Percentiles rank a stretch among this genome's conserved stretches.
Conservation (phyloP, 352 stramenopile genomes). For the Globisporangium irregulare region DNA sequence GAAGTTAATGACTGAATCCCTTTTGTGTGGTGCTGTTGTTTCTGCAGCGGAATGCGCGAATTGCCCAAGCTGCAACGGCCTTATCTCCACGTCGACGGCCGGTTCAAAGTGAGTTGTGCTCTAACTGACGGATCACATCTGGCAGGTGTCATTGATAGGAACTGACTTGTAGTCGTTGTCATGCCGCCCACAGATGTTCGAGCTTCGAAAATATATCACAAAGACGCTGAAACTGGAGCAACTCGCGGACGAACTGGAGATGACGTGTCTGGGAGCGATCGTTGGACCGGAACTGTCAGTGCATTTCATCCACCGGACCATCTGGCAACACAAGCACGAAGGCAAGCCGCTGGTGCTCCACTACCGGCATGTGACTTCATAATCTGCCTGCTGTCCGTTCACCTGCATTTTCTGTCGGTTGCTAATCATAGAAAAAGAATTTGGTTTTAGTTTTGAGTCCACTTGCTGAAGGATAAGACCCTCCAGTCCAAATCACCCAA, state of each 20-base stretch:
- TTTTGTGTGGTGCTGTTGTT: neutral
- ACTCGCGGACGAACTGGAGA: slow-evolving; percentile 34
- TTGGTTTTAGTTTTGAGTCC: neutral
- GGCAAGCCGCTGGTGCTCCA: slow-evolving; percentile 44
- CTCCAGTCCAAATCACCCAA: too few relatives aligned
- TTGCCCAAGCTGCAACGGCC: slow-evolving; percentile 37
- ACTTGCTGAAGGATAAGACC: too few relatives aligned
- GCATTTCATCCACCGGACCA: slow-evolving; percentile 62
- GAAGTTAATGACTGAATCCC: neutral
- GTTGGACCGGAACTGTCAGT: slow-evolving; percentile 65
- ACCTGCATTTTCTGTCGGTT: neutral
- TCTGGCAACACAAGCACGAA: slow-evolving; percentile 57
- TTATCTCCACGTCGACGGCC: slow-evolving; percentile 61
- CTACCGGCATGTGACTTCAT: slow-evolving; percentile 34
- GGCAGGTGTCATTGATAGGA: neutral
- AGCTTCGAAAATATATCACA: slow-evolving; percentile 50
- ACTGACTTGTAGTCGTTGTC: neutral
- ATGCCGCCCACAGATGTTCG: slow-evolving; percentile 38
- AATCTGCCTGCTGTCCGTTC: neutral
- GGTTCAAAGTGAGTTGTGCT: slow-evolving; percentile 41
- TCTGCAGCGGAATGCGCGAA: neutral
- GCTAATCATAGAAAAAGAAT: slow-evolving; percentile 6
- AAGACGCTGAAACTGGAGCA: slow-evolving; percentile 31
- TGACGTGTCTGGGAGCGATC: slow-evolving; percentile 52
- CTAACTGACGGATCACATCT: slow-evolving; percentile 5